Evolutionary conservation across 768 basidiomycete genomes (phyloP).

Genomic region (Multifurca ochricompacta): DNA sequence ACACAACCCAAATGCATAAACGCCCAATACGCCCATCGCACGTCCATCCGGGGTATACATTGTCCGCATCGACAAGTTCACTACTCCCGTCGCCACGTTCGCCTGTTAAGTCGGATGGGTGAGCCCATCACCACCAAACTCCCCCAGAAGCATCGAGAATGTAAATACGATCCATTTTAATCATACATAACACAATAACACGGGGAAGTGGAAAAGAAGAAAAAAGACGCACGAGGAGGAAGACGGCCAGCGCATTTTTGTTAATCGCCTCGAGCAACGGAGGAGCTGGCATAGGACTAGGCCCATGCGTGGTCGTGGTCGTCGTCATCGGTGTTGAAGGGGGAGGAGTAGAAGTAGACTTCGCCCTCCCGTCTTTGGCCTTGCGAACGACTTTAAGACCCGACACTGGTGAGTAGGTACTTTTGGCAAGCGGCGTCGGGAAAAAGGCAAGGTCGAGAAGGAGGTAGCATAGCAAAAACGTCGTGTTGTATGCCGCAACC

Average conservation of each 20-base stretch:
- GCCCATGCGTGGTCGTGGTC: constrained; percentile 23
- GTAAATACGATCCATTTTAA: too few species aligned
- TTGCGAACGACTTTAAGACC: constrained; percentile 28
- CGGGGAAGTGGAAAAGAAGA: background rate
- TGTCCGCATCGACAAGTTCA: constrained; percentile 73
- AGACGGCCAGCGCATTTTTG: constrained; percentile 67
- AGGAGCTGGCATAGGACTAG: constrained; percentile 31
- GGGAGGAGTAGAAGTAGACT: background rate
- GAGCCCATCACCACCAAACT: background rate
- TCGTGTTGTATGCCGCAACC: constrained; percentile 82
- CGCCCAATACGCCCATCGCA: constrained; percentile 54
- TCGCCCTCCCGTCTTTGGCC: background rate
- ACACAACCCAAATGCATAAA: constrained; percentile 55
- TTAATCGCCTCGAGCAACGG: constrained; percentile 75
- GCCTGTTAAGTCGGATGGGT: constrained; percentile 49
- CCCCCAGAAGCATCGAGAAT: too few species aligned
- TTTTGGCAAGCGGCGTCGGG: constrained; percentile 34
- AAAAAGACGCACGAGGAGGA: constrained; percentile 59
- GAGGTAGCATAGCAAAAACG: constrained; percentile 77
- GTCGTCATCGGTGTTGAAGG: constrained; percentile 12
- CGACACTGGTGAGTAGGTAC: constrained; percentile 30
- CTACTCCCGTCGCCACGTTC: constrained; percentile 76
- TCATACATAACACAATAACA: too few species aligned
- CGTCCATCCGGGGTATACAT: constrained; percentile 59
- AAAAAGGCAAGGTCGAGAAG: constrained; percentile 66